Conservation (phyloP, 179 eudicot species). For the Corrigiola litoralis region DNA sequence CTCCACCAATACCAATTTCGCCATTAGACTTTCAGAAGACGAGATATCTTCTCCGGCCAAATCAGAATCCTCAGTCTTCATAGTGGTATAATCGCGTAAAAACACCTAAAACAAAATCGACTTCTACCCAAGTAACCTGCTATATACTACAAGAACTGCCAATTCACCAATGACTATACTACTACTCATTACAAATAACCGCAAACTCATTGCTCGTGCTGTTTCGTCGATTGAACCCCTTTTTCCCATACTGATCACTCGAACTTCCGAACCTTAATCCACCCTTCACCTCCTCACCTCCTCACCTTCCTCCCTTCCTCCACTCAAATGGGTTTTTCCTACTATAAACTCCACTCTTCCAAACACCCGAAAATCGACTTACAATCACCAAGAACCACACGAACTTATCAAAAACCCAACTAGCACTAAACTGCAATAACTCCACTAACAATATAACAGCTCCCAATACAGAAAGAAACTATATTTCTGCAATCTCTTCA, state of each 20-base stretch:
- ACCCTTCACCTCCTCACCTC: not conserved
- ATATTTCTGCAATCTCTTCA: no score
- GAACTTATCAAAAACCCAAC: slow-evolving; percentile 5
- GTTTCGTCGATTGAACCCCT: slow-evolving; percentile 19
- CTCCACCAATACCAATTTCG: slow-evolving; percentile 15
- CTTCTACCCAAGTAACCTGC: slow-evolving; percentile 20
- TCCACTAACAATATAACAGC: no score
- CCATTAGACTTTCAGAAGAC: slow-evolving; percentile 22
- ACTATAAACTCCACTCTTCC: no score
- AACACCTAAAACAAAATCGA: slow-evolving; percentile 7
- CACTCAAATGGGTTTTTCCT: not conserved
- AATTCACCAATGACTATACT: slow-evolving; percentile 17
- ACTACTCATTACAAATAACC: slow-evolving; percentile 23
- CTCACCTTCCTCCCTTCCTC: not conserved
- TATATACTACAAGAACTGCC: slow-evolving; percentile 15
- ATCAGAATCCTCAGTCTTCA: slow-evolving; percentile 33
- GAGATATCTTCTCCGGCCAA: slow-evolving; percentile 26
- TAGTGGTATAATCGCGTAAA: slow-evolving; percentile 16
- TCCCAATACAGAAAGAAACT: no score
- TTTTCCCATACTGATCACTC: slow-evolving; percentile 25
- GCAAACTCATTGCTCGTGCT: slow-evolving; percentile 5
- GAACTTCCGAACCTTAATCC: not conserved
- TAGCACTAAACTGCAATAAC: slow-evolving; percentile 11
- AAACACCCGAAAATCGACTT: no score
- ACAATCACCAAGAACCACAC: slow-evolving; percentile 3